Base-by-base conservation (phyloP, 2,329 filamentous ascomycete species). In the Phialocephala subalpina region DNA sequence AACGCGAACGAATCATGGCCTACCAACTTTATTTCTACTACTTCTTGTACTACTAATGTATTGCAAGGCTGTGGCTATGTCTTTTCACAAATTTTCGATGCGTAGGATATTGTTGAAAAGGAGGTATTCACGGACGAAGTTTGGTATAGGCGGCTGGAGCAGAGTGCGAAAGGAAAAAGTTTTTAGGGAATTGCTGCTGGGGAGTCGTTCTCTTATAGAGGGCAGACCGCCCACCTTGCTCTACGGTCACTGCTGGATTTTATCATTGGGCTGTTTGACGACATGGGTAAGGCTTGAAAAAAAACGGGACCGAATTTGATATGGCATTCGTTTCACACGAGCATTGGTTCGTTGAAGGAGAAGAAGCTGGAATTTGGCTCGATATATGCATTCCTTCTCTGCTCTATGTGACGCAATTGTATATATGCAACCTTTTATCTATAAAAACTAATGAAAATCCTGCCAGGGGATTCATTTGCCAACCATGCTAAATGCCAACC, bases 1-100 rank as follows among this genome's bases (percentile, higher is more conserved):
- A 29, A 55, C 59, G 29, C 59, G 45, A n/a, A 47, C 59, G 35
- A 62, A 49, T 62, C 27, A 62, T 45, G 40, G 56, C 20, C 36
- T n/a, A 22, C 56, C 38, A 40, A 58, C 33, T 38, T 12, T 55
- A 25, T 12, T 40, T 55, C 18, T 18, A 22, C 27, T 25, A 27
- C 35, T n/a, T 27, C 49, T 53, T 42, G 25, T 47, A 62, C 59
- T 18, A 53, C 59, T 42, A 55, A 27, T 62, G 33, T 62, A 42
- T 38, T 62, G 45, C 47, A 62, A 62, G 47, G 47, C 47, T 62
- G 29, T 33, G 27, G 47, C 25, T 36, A 29, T 38, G 33, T 42
- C 33, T 35, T 40, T 53, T 53, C 36, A 29, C 18, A 4, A 40
- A 38, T 22, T 55, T 55, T 62, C 29, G n/a, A 58, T 22, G 14